A percentile compares a stretch with the other conserved stretches of the same genome.
Conservation (phyloP, 495 filamentous ascomycete species). For the Tuber aestivum region DNA sequence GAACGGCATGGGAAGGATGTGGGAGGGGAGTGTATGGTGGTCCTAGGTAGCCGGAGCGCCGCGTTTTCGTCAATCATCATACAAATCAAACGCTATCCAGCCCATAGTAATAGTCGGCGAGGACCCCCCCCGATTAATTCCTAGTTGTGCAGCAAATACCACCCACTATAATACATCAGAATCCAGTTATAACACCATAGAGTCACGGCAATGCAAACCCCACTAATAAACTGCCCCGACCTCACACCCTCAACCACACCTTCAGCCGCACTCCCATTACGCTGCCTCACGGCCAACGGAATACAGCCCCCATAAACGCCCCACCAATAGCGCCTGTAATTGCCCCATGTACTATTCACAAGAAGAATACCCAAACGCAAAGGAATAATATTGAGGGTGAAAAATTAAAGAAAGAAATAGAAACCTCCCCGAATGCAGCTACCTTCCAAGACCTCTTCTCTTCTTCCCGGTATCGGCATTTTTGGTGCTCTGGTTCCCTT, state of each 20-base stretch:
- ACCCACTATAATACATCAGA: not conserved
- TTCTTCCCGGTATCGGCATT: not conserved
- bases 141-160: not conserved
- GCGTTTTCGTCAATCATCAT: not conserved
- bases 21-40: not conserved
- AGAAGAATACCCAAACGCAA: not conserved
- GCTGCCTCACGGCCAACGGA: not conserved
- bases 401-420: not conserved
- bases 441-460: slow-evolving; percentile 3
- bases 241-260: not conserved
- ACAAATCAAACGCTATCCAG: not conserved
- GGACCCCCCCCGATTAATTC: not conserved
- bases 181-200: not conserved
- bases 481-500: not conserved
- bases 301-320: not conserved
- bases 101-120: not conserved
- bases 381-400: not conserved
- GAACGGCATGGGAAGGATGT: not conserved
- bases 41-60: not conserved
- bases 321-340: not conserved
- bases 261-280: no score
- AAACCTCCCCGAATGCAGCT: not conserved
- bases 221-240: not conserved
- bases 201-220: not conserved
- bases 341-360: not conserved